Conservation (phyloP, 768 basidiomycete genomes). For the Serendipita sp. region DNA sequence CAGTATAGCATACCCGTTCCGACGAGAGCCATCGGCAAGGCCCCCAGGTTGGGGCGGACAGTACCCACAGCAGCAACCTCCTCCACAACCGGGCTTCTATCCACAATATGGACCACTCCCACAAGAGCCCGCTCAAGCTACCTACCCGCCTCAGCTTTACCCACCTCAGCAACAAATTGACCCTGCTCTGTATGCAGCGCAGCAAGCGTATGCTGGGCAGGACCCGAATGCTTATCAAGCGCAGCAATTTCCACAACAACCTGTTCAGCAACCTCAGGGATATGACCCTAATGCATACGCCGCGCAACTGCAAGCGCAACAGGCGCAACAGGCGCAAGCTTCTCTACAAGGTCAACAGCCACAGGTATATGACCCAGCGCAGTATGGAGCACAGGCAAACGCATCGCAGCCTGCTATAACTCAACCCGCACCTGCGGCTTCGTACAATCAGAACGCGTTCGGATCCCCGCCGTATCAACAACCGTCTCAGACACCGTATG, state of each 20-base stretch:
- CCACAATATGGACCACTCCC: neutral
- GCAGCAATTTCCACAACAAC: slow-evolving; percentile 9
- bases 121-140: neutral
- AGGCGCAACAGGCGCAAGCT: slow-evolving; percentile 3
- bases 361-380: slow-evolving; percentile 11
- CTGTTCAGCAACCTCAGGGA: slow-evolving; percentile 12
- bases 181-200: neutral
- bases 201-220: slow-evolving; percentile 4
- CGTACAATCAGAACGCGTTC: slow-evolving; percentile 9
- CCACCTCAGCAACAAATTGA: neutral
- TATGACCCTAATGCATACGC: slow-evolving; percentile 11
- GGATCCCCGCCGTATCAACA: neutral
- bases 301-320: neutral
- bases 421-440: slow-evolving; percentile 11
- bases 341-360: slow-evolving; percentile 7
- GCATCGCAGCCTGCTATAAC: slow-evolving; percentile 13
- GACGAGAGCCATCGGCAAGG: neutral
- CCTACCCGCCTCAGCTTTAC: neutral
- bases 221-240: slow-evolving; percentile 6
- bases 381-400: slow-evolving; percentile 10
- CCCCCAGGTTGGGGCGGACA: neutral
- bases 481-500: slow-evolving; percentile 15
- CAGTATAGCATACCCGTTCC: neutral
- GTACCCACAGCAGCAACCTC: neutral
- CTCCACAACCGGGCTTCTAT: neutral